Percentiles rank a stretch among this genome's conserved stretches.
phyloP scores from a whole-genome alignment of 306 rosid genomes.

The Prosopis cineraria region DNA sequence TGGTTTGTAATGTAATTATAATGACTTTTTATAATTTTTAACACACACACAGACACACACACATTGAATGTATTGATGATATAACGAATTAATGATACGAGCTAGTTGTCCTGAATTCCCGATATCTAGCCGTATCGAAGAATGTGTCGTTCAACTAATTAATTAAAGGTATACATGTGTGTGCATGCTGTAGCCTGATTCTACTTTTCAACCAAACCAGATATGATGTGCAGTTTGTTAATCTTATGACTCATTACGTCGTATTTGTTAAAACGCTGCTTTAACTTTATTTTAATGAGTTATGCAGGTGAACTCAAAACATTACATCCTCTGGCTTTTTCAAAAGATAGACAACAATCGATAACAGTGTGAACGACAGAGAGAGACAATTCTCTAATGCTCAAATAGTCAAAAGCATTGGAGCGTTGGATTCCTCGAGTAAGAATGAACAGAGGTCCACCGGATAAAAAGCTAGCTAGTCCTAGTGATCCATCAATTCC shows the following conservation, averaged over 20 bases:
- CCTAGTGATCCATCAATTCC: slow-evolving; percentile 28
- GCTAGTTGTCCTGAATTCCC: too few relatives aligned
- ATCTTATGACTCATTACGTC: not conserved
- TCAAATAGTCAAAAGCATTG: slow-evolving; percentile 11
- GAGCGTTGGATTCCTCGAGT: slow-evolving; percentile 27
- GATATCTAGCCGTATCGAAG: too few relatives aligned
- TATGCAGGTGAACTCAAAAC: not conserved
- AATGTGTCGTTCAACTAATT: too few relatives aligned
- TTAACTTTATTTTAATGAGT: not conserved
- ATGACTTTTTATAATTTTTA: too few relatives aligned
- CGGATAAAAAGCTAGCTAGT: slow-evolving; percentile 19
- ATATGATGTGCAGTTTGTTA: not conserved
- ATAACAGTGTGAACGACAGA: slow-evolving; percentile 9
- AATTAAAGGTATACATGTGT: too few relatives aligned
- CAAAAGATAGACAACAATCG: not conserved
- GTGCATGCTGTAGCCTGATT: too few relatives aligned
- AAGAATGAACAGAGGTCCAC: slow-evolving; percentile 25
- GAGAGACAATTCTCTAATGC: slow-evolving; percentile 6
- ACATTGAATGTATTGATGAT: too few relatives aligned
- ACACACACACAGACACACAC: too few relatives aligned
- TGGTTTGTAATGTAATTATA: too few relatives aligned
- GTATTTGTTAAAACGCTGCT: not conserved
- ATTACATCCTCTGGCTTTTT: not conserved
- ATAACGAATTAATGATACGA: too few relatives aligned
- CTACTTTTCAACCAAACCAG: not conserved